Percentiles rank a stretch among this genome's conserved stretches.
Conservation (phyloP, 495 filamentous ascomycete genomes). For the Cladorrhinum samala region DNA sequence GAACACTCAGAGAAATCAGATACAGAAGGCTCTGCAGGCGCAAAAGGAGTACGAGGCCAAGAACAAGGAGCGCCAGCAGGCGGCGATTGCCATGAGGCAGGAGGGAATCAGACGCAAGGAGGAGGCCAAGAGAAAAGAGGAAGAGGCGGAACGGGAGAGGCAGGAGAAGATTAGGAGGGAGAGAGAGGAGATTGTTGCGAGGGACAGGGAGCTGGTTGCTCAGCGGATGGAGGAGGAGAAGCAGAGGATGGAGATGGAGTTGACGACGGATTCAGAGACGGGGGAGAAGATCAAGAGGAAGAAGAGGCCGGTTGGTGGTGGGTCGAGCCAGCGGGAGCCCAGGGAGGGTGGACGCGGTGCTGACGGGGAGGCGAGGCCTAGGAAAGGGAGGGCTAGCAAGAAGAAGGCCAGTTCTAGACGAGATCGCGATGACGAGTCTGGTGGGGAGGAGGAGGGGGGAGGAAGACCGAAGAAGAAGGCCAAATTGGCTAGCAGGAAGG, state of each 20-base stretch:
- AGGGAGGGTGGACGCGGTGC: constrained; percentile 1
- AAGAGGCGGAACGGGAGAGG: constrained; percentile 60
- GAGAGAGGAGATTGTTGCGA: constrained; percentile 67
- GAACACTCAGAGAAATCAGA: constrained; percentile 86
- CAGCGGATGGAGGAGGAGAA: constrained; percentile 67
- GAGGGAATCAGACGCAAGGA: constrained; percentile 68
- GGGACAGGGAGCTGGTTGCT: constrained; percentile 64
- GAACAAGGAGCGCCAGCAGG: constrained; percentile 75
- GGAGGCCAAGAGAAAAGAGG: constrained; percentile 51
- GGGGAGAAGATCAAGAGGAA: constrained; percentile 69
- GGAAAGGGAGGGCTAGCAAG: constrained; percentile 10
- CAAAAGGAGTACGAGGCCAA: constrained; percentile 91
- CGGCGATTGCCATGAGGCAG: constrained; percentile 69
- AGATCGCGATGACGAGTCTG: constrained; percentile 14
- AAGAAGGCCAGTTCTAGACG: constrained; percentile 10
- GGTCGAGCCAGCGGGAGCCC: no score
- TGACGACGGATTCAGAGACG: constrained; percentile 70
- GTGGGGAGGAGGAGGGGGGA: constrained; percentile 36
- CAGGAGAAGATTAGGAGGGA: constrained; percentile 77
- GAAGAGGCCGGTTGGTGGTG: constrained; percentile 51
- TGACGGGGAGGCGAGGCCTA: constrained; percentile 6
- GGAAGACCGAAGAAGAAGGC: constrained; percentile 53
- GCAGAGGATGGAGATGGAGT: constrained; percentile 58
- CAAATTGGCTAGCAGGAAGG: constrained; percentile 53
- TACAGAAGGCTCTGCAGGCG: constrained; percentile 73